phyloP scores from a whole-genome alignment of 169 alveolate species.

The Perkinsus marinus region DNA sequence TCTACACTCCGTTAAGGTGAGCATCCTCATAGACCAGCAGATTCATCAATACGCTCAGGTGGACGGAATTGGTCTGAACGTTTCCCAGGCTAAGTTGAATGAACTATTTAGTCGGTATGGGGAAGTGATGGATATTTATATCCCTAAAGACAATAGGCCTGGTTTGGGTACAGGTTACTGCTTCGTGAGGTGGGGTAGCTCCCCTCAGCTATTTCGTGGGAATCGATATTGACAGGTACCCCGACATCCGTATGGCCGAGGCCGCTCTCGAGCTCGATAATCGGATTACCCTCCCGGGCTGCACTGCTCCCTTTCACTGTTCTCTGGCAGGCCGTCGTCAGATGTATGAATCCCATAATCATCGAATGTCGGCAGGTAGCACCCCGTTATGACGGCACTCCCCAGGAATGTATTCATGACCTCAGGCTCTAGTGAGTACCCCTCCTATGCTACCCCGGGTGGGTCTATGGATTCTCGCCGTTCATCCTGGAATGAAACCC shows the following conservation, averaged over 20 bases:
- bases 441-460: neutral
- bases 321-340: neutral
- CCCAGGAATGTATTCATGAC: too few species aligned
- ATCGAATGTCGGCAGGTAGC: neutral
- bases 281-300: neutral
- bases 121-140: neutral
- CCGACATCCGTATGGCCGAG: neutral
- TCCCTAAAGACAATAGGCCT: neutral
- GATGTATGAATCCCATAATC: neutral
- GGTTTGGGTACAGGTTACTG: neutral
- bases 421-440: neutral
- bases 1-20: too few species aligned
- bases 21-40: too few species aligned
- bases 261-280: neutral
- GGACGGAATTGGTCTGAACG: neutral
- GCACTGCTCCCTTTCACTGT: neutral
- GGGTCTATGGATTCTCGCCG: neutral
- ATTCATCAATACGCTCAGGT: neutral
- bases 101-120: neutral
- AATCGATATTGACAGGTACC: neutral
- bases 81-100: neutral
- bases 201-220: neutral
- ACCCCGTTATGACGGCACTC: too few species aligned
- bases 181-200: neutral
- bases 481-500: neutral